Evolutionary conservation across 495 filamentous ascomycete species (phyloP), one percentile per base, ranked within the genome.

Genomic region (Halenospora varia): DNA sequence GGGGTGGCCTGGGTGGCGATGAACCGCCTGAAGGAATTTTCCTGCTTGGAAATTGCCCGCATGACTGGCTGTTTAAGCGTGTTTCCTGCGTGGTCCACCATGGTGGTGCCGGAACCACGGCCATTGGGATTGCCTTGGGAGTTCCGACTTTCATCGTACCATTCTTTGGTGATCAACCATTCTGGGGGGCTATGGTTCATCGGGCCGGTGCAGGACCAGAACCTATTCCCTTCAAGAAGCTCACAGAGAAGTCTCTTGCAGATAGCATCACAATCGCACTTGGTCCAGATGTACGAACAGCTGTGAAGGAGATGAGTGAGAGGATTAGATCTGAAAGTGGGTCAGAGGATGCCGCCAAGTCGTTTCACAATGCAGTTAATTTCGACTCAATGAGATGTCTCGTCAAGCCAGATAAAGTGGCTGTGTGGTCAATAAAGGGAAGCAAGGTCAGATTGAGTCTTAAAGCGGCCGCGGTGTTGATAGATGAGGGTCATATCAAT

Each of bases 131-230:
- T 46, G 75, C 82, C 0, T 69, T 78, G 0, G 88, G 85, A 0
- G 79, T 81, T 42, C 89, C 89, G 2, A 92, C 89, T 0, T 78
- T 88, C 1, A 76, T 94, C 15, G 82, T 93, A 10, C 89, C 89
- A 0, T 94, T 94, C 72, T 93, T 94, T 64, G 89, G 89, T 2
- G 89, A 93, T 55, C 88, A 92, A 62, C 85, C 86, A 0, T 93
- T 92, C 60, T 93, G 89, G 89, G 89, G 89, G 18, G 71, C 79
- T 1, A 88, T 93, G 78, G 79, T 93, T 23, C 80, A 84, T 2
- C 75, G 69, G 40, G 83, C 88, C 11, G 86, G 87, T 1, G 89
- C 88, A 0, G 89, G 89, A 1, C 88, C 88, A 0, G 66, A 71
- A 1, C 88, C 89, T 0, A 85, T 92, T 53, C 86, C 87, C 6